phyloP scores from a whole-genome alignment of 768 basidiomycete species.

The Kwoniella botswanensis region DNA sequence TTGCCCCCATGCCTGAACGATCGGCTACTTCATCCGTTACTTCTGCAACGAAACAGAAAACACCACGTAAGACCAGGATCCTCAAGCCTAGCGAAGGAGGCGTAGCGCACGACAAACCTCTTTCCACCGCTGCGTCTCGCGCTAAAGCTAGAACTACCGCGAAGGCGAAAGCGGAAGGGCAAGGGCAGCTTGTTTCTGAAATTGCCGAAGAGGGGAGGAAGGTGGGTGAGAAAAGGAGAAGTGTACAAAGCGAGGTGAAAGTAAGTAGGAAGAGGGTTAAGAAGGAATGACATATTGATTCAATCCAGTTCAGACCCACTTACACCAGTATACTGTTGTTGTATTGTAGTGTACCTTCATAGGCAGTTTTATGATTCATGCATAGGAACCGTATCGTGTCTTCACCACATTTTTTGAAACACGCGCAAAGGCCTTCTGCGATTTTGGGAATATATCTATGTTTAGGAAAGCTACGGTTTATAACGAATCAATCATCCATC shows the following conservation, averaged over 20 bases:
- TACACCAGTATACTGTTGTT: too few species aligned
- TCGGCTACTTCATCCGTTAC: background rate
- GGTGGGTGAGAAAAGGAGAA: conserved; percentile 12
- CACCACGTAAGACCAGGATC: conserved; percentile 1
- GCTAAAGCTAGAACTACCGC: background rate
- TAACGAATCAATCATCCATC: too few species aligned
- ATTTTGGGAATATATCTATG: too few species aligned
- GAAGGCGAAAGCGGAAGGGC: background rate
- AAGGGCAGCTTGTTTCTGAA: too few species aligned
- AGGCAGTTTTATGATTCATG: too few species aligned
- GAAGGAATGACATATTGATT: background rate
- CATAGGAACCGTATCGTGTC: too few species aligned
- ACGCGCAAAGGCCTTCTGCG: too few species aligned
- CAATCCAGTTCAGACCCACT: background rate
- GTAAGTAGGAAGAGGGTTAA: conserved; percentile 1
- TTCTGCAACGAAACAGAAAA: background rate
- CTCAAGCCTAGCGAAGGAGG: conserved; percentile 10
- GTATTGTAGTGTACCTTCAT: too few species aligned
- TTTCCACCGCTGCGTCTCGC: background rate
- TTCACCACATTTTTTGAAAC: too few species aligned
- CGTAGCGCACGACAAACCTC: conserved; percentile 2
- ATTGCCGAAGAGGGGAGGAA: conserved; percentile 6
- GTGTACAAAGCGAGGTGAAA: background rate
- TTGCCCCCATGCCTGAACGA: too few species aligned
- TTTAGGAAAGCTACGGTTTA: too few species aligned